Conservation (phyloP, 148 eudicot genomes). For the Vaccinium myrtillus region DNA sequence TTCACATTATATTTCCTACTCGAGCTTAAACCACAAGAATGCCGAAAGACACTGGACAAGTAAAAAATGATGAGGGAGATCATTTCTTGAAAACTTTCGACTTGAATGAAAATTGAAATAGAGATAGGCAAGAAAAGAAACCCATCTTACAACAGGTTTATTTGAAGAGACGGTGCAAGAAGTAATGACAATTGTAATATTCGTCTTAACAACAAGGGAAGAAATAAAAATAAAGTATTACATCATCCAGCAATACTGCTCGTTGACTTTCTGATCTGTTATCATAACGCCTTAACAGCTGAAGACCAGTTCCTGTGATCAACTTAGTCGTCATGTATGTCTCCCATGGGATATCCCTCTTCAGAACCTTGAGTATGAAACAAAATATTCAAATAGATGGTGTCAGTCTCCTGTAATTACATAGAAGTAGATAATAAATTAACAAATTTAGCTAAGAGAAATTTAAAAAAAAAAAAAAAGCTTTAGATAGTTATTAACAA, state of each 20-base stretch:
- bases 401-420: not conserved
- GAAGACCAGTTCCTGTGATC: slow-evolving; percentile 80
- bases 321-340: slow-evolving; percentile 92
- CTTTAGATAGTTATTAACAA: too few species aligned
- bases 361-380: slow-evolving; percentile 52
- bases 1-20: not conserved
- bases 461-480: not conserved
- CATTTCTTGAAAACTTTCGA: not conserved
- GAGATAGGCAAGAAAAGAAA: not conserved
- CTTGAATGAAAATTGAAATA: not conserved
- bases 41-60: not conserved
- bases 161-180: not conserved
- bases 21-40: not conserved
- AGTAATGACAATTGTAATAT: not conserved
- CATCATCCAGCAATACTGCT: slow-evolving; percentile 85
- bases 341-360: slow-evolving; percentile 98
- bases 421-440: too few species aligned
- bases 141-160: not conserved
- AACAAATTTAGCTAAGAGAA: too few species aligned
- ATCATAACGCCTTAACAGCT: slow-evolving; percentile 86
- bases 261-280: slow-evolving; percentile 67
- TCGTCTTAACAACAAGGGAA: not conserved
- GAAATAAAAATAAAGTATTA: slow-evolving; percentile 23
- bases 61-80: not conserved
- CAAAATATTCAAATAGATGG: not conserved